Conservation (phyloP, 1,284 basidiomycete species). For the Ganoderma lingzhi region DNA sequence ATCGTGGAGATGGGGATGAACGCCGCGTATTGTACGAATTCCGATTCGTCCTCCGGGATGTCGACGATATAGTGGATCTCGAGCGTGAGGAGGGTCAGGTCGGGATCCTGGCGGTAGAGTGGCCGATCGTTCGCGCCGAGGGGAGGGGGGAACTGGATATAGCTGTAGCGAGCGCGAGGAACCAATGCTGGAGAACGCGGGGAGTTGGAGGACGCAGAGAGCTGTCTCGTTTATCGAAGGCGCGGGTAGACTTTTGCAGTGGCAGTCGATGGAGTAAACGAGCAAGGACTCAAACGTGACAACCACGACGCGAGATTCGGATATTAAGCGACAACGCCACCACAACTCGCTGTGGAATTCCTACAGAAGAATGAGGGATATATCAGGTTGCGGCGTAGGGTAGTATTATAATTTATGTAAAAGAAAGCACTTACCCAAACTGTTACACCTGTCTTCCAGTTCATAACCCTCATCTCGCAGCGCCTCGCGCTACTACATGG, state of each 20-base stretch:
- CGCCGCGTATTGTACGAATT: not conserved
- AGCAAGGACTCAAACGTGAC: not conserved
- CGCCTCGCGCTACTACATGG: not conserved
- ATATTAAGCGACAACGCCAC: not conserved
- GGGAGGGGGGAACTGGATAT: not conserved
- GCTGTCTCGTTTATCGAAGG: not conserved
- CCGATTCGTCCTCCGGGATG: not conserved
- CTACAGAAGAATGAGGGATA: conserved; percentile 6
- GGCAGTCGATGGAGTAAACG: not conserved
- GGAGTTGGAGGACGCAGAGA: not conserved
- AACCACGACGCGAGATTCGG: not conserved
- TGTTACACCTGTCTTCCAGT: not conserved
- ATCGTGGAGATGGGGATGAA: not conserved
- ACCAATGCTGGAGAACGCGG: not conserved
- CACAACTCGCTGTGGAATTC: not conserved
- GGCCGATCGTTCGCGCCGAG: not conserved
- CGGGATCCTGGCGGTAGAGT: not conserved
- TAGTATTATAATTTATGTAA: not conserved
- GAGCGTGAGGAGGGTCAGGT: not conserved
- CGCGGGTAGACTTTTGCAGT: not conserved
- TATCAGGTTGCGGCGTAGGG: not conserved
- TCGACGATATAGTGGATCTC: not conserved
- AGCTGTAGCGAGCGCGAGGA: not conserved
- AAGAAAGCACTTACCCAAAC: not conserved
- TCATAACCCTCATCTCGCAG: not conserved